phyloP scores from a whole-genome alignment of 2,329 filamentous ascomycete genomes.

The Fusarium globosum region DNA sequence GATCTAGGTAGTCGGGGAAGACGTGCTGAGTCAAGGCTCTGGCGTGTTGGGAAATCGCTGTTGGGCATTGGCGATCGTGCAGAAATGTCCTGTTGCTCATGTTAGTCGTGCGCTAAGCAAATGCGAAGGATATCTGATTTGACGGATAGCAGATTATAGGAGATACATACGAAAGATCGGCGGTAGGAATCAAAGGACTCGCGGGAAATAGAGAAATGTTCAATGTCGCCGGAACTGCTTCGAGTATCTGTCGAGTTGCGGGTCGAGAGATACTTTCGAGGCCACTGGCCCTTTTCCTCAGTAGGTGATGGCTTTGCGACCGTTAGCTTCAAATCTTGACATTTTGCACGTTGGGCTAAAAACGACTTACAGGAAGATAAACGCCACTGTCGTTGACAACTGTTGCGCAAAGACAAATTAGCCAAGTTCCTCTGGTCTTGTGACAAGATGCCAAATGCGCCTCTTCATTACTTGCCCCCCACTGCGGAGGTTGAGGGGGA shows the following conservation, averaged over 20 bases:
- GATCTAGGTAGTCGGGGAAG: constrained; percentile 72
- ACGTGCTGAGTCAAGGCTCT: constrained; percentile 82
- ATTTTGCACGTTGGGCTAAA: neutral
- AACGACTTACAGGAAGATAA: constrained; percentile 81
- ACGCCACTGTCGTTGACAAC: constrained; percentile 97
- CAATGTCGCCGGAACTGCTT: constrained; percentile 80
- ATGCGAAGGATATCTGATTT: neutral
- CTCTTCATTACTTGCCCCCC: constrained; percentile 23
- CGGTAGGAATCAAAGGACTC: constrained; percentile 98
- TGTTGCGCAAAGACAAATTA: constrained; percentile 54
- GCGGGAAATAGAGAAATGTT: constrained; percentile 93
- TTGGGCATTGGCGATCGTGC: constrained; percentile 81
- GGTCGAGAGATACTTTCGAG: constrained; percentile 62
- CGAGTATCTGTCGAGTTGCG: constrained; percentile 66
- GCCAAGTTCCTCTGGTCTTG: constrained; percentile 41
- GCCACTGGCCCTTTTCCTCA: constrained; percentile 87
- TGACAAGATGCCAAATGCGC: constrained; percentile 36
- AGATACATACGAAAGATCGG: constrained; percentile 83
- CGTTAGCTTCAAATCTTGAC: constrained; percentile 14
- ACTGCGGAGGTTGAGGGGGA: constrained; percentile 5
- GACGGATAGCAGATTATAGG: neutral
- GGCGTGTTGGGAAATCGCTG: constrained; percentile 71
- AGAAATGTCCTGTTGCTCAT: constrained; percentile 78
- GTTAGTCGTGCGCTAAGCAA: constrained; percentile 32
- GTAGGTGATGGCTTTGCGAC: constrained; percentile 79